Conservation (phyloP, 257 asterid genomes). For the Gardenia jasminoides region DNA sequence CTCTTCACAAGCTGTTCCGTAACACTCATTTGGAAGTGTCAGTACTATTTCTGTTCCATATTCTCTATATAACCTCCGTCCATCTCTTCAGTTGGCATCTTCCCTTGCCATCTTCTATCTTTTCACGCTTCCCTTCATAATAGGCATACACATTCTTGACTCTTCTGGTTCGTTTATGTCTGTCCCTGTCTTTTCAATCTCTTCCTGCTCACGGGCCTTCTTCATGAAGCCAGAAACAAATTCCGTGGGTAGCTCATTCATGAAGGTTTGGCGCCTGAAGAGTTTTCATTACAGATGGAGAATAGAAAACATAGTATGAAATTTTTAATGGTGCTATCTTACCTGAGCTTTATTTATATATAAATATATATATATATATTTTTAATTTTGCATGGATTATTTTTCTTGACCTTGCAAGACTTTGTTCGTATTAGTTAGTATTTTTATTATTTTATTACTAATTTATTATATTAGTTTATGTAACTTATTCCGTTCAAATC, state of each 20-base stretch:
- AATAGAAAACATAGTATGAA: no score
- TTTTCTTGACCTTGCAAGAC: slow-evolving; percentile 48
- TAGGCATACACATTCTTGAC: not conserved
- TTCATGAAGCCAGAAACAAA: not conserved
- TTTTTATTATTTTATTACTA: not conserved
- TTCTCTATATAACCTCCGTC: slow-evolving; percentile 28
- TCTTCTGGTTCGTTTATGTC: not conserved
- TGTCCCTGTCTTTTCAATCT: slow-evolving; percentile 23
- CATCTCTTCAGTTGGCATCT: slow-evolving; percentile 21
- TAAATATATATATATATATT: no score
- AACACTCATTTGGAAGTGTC: slow-evolving; percentile 12
- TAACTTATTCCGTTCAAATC: slow-evolving; percentile 14
- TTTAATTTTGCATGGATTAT: not conserved
- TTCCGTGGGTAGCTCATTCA: not conserved
- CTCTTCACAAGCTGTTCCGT: not conserved
- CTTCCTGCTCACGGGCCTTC: not conserved
- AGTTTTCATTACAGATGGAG: not conserved
- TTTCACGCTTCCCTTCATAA: not conserved
- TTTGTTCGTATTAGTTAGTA: not conserved
- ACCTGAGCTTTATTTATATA: slow-evolving; percentile 25
- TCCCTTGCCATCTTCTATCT: slow-evolving; percentile 13
- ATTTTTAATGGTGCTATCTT: slow-evolving; percentile 17
- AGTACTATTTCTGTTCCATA: not conserved
- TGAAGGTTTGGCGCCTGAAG: not conserved
- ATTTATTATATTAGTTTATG: rapidly evolving